phyloP scores from a whole-genome alignment of 345 rosid species.

The Laguncularia racemosa region DNA sequence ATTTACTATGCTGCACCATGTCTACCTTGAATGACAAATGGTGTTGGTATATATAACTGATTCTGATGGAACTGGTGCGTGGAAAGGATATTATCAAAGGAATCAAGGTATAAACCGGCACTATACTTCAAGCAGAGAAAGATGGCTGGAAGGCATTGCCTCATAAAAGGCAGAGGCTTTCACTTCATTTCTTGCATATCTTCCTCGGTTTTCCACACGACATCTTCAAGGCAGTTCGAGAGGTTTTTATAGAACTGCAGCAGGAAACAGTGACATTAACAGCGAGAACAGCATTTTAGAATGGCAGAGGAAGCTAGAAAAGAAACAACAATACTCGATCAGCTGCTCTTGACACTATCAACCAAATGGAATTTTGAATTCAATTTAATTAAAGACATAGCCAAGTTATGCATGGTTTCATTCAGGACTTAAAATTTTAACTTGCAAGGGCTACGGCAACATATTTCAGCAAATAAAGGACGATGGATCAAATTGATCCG shows the following conservation, averaged over 20 bases:
- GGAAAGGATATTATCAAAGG: slow-evolving; percentile 5
- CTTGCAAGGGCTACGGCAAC: no score
- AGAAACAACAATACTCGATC: no score
- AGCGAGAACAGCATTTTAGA: no score
- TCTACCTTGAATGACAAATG: not conserved
- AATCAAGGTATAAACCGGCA: slow-evolving; percentile 21
- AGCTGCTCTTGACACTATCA: no score
- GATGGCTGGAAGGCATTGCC: slow-evolving; percentile 8
- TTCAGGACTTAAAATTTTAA: no score
- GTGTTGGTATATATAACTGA: not conserved
- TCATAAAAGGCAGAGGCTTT: not conserved
- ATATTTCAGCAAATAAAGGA: no score
- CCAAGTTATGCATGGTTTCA: no score
- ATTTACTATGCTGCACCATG: not conserved
- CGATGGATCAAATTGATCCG: no score
- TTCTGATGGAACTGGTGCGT: not conserved
- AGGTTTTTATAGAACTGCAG: slow-evolving; percentile 88
- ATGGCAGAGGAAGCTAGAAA: no score
- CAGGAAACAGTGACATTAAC: no score
- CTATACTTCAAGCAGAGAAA: not conserved
- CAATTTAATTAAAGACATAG: no score
- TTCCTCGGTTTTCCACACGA: slow-evolving; percentile 93
- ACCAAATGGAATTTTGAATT: no score
- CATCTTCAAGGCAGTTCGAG: slow-evolving; percentile 66
- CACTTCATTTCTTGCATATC: slow-evolving; percentile 46